A percentile compares a stretch with the other conserved stretches of the same genome.
These are phyloP conservation scores for Phytopythium delawarense DNA, from an alignment of 352 stramenopile genomes.

Conservation along the genomic window DNA sequence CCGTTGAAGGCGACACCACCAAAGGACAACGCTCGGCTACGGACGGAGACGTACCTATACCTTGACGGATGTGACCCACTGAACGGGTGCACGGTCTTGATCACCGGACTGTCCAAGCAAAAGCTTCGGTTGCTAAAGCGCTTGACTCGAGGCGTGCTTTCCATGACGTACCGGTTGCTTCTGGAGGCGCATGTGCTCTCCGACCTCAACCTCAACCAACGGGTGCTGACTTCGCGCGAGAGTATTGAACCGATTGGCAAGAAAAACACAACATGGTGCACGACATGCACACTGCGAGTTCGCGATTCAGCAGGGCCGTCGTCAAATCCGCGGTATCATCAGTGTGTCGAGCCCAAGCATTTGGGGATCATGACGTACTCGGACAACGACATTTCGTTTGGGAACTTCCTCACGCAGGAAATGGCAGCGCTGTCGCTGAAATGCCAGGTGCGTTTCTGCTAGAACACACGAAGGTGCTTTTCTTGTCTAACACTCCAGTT, in stretches of 20 bases:
- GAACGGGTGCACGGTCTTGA: constrained; percentile 92
- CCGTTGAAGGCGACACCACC: constrained; percentile 23
- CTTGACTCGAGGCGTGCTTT: constrained; percentile 88
- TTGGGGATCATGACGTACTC: constrained; percentile 61
- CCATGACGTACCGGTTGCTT: constrained; percentile 94
- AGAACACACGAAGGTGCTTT: background rate
- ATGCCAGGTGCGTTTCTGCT: constrained; percentile 55
- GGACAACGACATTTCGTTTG: constrained; percentile 73
- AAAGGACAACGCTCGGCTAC: constrained; percentile 19
- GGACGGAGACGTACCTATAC: constrained; percentile 90
- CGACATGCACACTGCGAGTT: constrained; percentile 64
- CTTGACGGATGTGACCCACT: constrained; percentile 93
- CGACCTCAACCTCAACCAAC: constrained; percentile 72
- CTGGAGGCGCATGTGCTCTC: constrained; percentile 94
- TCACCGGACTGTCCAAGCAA: constrained; percentile 86
- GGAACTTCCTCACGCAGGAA: constrained; percentile 74
- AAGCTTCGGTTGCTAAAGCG: constrained; percentile 92
- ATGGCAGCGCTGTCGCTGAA: constrained; percentile 63
- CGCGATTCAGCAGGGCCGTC: constrained; percentile 31
- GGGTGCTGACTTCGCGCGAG: constrained; percentile 18
- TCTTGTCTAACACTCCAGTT: constrained; percentile 1
- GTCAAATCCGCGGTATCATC: constrained; percentile 50
- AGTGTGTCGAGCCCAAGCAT: constrained; percentile 68
- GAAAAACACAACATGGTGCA: constrained; percentile 59
- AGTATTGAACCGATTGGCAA: constrained; percentile 17